These are phyloP conservation scores for Neofusicoccum sp. DNA, from an alignment of 2,329 filamentous ascomycete genomes.

Conservation along the genomic window DNA sequence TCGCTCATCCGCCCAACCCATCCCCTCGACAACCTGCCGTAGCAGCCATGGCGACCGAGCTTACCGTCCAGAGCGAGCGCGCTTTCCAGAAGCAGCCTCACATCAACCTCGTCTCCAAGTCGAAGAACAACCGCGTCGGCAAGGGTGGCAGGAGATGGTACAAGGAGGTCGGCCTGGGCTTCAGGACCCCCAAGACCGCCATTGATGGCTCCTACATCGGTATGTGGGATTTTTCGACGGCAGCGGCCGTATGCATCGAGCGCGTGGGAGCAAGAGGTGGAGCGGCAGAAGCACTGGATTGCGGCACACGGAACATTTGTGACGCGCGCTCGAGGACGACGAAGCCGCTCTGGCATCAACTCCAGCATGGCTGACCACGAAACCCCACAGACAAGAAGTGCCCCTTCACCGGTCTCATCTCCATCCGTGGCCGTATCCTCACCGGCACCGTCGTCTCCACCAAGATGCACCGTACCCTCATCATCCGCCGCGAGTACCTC, in stretches of 20 bases:
- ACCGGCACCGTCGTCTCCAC: conserved; percentile 99
- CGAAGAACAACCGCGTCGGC: conserved; percentile 76
- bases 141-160: conserved; percentile 97
- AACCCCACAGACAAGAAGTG: conserved; percentile 92
- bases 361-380: conserved; percentile 4
- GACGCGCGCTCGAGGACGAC: background rate
- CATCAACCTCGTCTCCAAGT: conserved; percentile 99
- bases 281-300: background rate
- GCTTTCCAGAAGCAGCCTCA: conserved; percentile 99
- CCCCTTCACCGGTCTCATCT: conserved; percentile 98
- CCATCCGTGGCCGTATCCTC: conserved; percentile 99
- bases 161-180: conserved; percentile 99
- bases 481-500: conserved; percentile 99
- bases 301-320: background rate
- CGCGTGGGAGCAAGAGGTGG: background rate
- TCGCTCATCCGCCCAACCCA: conserved; percentile 14
- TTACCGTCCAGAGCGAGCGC: conserved; percentile 94
- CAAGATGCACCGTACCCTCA: conserved; percentile 99
- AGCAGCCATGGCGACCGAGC: conserved; percentile 48
- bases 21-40: conserved; percentile 26
- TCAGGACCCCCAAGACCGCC: conserved; percentile 97
- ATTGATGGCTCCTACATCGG: conserved; percentile 99
- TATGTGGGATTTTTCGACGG: conserved; percentile 55
- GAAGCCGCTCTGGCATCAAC: background rate
- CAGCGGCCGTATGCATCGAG: background rate